Conservation (phyloP, 2,329 filamentous ascomycete genomes). For the Paraphaeosphaeria sporulosa region DNA sequence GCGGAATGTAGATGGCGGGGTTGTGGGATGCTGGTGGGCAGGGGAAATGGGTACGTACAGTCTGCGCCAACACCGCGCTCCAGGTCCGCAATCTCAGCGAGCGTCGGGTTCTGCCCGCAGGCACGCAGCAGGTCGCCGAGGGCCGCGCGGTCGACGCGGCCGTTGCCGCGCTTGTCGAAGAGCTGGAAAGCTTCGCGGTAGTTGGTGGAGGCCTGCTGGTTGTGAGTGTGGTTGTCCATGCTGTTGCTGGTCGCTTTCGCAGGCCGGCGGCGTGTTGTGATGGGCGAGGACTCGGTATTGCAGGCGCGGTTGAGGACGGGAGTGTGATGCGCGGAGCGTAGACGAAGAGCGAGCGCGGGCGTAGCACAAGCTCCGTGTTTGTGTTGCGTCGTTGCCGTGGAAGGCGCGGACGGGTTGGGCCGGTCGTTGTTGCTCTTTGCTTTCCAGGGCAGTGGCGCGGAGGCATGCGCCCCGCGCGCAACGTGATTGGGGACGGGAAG, state of each 20-base stretch:
- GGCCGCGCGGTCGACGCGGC: conserved; percentile 84
- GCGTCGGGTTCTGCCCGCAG: conserved; percentile 96
- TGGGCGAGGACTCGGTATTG: not conserved
- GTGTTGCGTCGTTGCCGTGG: conserved; percentile 2
- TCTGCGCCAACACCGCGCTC: conserved; percentile 90
- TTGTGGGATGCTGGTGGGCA: not conserved
- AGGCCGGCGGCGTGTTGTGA: conserved; percentile 12
- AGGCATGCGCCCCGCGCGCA: conserved; percentile 9
- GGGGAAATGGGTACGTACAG: conserved; percentile 69
- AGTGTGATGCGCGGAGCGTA: conserved; percentile 3
- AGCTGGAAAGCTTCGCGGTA: conserved; percentile 99
- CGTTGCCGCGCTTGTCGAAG: conserved; percentile 98
- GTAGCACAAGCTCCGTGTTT: not conserved
- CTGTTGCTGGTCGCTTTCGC: conserved; percentile 24
- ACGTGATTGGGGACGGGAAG: conserved; percentile 5
- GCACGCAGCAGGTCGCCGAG: conserved; percentile 94
- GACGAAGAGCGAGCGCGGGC: not conserved
- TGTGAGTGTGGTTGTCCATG: conserved; percentile 41
- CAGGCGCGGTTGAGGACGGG: not conserved
- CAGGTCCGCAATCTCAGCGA: conserved; percentile 89
- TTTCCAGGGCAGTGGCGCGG: not conserved
- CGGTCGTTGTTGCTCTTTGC: not conserved
- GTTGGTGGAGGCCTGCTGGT: conserved; percentile 79
- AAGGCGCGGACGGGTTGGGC: no score
- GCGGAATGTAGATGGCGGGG: not conserved